A percentile compares a stretch with the other conserved stretches of the same genome.
Conservation (phyloP, 2,329 filamentous ascomycete genomes). For the Stemphylium vesicarium region DNA sequence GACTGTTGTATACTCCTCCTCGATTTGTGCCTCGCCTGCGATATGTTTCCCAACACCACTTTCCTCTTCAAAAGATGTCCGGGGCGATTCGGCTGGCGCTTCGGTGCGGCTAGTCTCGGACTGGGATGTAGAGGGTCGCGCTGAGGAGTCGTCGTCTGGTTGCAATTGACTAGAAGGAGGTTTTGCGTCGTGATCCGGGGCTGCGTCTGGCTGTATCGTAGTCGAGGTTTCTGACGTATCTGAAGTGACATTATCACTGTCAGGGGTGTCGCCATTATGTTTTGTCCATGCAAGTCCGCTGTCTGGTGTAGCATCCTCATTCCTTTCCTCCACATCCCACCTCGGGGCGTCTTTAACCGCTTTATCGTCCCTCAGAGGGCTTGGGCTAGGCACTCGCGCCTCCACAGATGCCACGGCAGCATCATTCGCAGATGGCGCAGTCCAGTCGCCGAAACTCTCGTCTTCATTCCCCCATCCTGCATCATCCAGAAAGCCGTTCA, state of each 20-base stretch:
- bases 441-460: constrained; percentile 41
- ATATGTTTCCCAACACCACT: background rate
- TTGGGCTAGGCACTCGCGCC: constrained; percentile 1
- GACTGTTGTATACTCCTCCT: background rate
- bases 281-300: constrained; percentile 19
- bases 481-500: constrained; percentile 45
- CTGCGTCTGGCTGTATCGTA: constrained; percentile 34
- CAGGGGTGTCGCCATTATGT: constrained; percentile 11
- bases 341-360: background rate
- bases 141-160: constrained; percentile 41
- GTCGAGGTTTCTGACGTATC: constrained; percentile 44
- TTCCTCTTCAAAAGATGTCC: constrained; percentile 48
- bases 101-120: constrained; percentile 46
- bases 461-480: constrained; percentile 46
- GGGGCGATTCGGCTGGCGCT: constrained; percentile 38
- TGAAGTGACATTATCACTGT: constrained; percentile 27
- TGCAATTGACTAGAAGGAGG: constrained; percentile 14
- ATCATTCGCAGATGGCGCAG: constrained; percentile 18
- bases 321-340: constrained; percentile 9
- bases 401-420: constrained; percentile 3
- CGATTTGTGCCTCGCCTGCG: background rate
- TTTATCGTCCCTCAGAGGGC: background rate
- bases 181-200: background rate
- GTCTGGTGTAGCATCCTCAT: background rate
- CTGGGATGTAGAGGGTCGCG: constrained; percentile 43